phyloP scores from a whole-genome alignment of 371 early-diverging fungal genomes.

The Blakeslea trispora region DNA sequence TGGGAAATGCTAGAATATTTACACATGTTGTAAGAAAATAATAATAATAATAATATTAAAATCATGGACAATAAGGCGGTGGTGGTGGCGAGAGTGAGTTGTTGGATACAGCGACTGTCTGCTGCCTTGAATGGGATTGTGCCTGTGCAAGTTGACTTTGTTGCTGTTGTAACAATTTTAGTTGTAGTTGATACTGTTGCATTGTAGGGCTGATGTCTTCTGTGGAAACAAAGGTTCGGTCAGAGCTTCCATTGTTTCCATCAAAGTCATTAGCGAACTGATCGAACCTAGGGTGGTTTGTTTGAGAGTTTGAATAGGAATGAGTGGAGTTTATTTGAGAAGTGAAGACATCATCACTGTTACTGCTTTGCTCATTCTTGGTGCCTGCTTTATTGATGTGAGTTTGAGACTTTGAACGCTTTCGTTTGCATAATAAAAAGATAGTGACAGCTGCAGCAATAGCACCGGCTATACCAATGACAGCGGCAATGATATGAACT shows the following conservation, averaged over 20 bases:
- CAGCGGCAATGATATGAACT: constrained; percentile 40
- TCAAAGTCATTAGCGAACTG: constrained; percentile 29
- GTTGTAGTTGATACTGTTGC: constrained; percentile 30
- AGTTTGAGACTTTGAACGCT: constrained; percentile 5
- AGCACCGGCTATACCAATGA: constrained; percentile 35
- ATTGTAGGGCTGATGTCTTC: constrained; percentile 21
- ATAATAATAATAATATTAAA: too few relatives aligned
- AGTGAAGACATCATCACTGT: too few relatives aligned
- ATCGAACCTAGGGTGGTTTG: constrained; percentile 2
- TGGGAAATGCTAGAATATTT: constrained; percentile 5
- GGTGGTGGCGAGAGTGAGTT: constrained; percentile 10
- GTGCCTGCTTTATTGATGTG: neutral
- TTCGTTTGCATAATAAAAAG: constrained; percentile 29
- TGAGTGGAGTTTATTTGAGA: neutral
- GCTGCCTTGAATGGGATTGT: neutral
- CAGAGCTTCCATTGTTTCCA: constrained; percentile 4
- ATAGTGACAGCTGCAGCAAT: constrained; percentile 29
- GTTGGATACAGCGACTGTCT: neutral
- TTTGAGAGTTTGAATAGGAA: neutral
- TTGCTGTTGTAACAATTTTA: constrained; percentile 19
- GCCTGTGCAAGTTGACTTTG: too few relatives aligned
- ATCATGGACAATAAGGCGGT: constrained; percentile 24
- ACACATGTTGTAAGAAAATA: neutral
- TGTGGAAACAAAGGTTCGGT: constrained; percentile 10
- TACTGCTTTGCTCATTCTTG: too few relatives aligned